Conservation (phyloP, 208 protist genomes). For the Endotrypanum monterogeii region DNA sequence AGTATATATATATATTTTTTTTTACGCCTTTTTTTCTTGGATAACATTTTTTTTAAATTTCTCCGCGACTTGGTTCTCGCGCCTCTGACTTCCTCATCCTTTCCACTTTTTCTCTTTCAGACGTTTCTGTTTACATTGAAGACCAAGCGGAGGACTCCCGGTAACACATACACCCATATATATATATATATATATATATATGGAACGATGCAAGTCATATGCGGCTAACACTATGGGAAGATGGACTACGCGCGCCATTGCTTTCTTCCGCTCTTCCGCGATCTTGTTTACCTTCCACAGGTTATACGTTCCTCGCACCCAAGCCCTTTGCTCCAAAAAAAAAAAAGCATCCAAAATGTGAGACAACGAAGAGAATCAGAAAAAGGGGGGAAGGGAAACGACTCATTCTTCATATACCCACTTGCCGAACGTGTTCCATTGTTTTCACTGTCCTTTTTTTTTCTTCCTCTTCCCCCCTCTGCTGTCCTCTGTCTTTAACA, state of each 20-base stretch:
- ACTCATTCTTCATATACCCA: background rate
- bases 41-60: constrained; percentile 1
- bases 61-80: background rate
- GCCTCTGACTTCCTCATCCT: background rate
- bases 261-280: no score
- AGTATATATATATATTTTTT: no score
- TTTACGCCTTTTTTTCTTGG: no score
- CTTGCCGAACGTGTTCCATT: background rate
- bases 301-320: background rate
- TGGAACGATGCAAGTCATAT: background rate
- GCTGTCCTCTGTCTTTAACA: no score
- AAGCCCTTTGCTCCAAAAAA: background rate
- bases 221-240: background rate
- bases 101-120: background rate
- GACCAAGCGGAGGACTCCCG: background rate
- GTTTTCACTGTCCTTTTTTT: background rate
- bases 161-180: background rate
- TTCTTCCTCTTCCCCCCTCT: background rate
- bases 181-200: background rate
- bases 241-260: background rate
- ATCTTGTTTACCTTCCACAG: background rate
- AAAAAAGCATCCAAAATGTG: background rate
- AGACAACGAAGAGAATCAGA: background rate
- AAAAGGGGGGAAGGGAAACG: background rate
- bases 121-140: background rate